These are phyloP conservation scores for Colletotrichum sp. DNA, from an alignment of 2,329 filamentous ascomycete genomes.

Conservation along the genomic window DNA sequence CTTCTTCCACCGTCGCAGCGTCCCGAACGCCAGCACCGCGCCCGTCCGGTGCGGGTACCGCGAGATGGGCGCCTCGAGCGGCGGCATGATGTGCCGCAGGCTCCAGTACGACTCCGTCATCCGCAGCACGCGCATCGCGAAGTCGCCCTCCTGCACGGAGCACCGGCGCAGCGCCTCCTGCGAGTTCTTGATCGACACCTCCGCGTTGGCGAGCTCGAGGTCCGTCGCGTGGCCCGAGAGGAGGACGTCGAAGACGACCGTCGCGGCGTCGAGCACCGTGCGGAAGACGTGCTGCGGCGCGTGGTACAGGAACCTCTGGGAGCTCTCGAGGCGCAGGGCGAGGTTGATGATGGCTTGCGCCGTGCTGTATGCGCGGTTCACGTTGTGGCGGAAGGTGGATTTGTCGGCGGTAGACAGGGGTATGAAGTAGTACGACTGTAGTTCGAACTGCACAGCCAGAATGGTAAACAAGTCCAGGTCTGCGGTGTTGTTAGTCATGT, in stretches of 20 bases:
- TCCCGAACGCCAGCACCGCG: conserved; percentile 55
- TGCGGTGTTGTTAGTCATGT: conserved; percentile 23
- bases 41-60: conserved; percentile 51
- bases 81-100: conserved; percentile 40
- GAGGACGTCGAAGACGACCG: conserved; percentile 39
- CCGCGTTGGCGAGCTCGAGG: conserved; percentile 17
- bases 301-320: conserved; percentile 44
- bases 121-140: conserved; percentile 48
- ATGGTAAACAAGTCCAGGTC: conserved; percentile 55
- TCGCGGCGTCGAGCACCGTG: conserved; percentile 45
- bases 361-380: conserved; percentile 53
- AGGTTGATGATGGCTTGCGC: conserved; percentile 49
- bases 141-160: conserved; percentile 53
- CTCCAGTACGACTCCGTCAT: conserved; percentile 57
- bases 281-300: conserved; percentile 56
- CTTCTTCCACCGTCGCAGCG: conserved; percentile 51
- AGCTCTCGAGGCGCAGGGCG: conserved; percentile 28
- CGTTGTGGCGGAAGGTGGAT: conserved; percentile 46
- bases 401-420: conserved; percentile 43
- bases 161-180: conserved; percentile 41
- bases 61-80: conserved; percentile 43
- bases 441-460: conserved; percentile 54
- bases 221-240: conserved; percentile 32
- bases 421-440: conserved; percentile 59
- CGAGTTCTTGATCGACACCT: conserved; percentile 16